These are phyloP conservation scores for Gossypium gossypioides DNA, from an alignment of 441 rosid species.

Conservation along the genomic window DNA sequence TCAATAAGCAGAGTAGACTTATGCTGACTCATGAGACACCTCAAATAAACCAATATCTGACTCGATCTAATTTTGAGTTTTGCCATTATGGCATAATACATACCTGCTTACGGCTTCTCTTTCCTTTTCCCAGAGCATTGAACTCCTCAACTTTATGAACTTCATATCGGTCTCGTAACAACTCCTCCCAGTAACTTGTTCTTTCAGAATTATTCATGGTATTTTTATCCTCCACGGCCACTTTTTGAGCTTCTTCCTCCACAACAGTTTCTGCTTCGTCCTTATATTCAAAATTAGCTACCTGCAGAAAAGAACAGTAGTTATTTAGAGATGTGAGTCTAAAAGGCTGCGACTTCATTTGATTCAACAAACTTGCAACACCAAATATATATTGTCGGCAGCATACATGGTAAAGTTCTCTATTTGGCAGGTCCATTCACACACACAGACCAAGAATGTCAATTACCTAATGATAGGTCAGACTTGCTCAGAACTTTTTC, in stretches of 20 bases:
- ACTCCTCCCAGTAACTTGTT: slow-evolving; percentile 84
- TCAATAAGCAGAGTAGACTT: not conserved
- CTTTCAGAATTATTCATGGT: slow-evolving; percentile 48
- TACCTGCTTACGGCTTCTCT: slow-evolving; percentile 94
- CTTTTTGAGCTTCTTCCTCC: slow-evolving; percentile 54
- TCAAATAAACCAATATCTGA: not conserved
- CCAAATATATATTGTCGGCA: not conserved
- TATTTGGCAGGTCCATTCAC: not conserved
- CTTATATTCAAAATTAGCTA: slow-evolving; percentile 90
- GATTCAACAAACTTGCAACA: not conserved
- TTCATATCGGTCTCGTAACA: slow-evolving; percentile 71
- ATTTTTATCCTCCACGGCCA: slow-evolving; percentile 47
- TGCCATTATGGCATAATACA: slow-evolving; percentile 1
- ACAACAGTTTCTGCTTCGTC: slow-evolving; percentile 75
- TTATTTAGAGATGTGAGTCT: not conserved
- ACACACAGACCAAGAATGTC: not conserved
- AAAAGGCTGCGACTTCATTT: not conserved
- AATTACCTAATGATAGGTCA: not conserved
- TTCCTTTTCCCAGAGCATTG: slow-evolving; percentile 79
- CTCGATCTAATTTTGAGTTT: not conserved
- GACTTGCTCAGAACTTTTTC: not conserved
- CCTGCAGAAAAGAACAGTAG: slow-evolving; percentile 37
- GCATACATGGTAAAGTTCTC: not conserved
- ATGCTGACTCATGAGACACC: not conserved
- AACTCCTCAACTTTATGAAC: slow-evolving; percentile 73